A percentile compares a stretch with the other conserved stretches of the same genome.
Conservation (phyloP, 2,329 filamentous ascomycete genomes). For the Diaporthe sp. region DNA sequence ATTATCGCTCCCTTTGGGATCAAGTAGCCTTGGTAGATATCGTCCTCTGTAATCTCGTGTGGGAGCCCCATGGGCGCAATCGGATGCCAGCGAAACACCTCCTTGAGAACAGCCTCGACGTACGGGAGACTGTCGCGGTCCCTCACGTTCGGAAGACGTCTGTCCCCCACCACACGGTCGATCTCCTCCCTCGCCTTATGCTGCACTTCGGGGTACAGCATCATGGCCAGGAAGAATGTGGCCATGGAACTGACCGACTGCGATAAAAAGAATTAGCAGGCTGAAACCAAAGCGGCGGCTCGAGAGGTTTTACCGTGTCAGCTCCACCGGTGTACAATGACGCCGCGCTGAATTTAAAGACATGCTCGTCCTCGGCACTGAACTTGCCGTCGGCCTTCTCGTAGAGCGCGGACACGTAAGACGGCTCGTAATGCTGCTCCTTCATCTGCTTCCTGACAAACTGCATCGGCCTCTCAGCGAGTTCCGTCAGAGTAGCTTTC, state of each 20-base stretch:
- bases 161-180: constrained; percentile 46
- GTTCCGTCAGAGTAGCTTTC: constrained; percentile 42
- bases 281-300: not conserved
- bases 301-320: constrained; percentile 50
- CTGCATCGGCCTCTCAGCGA: constrained; percentile 48
- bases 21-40: constrained; percentile 45
- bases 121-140: constrained; percentile 51
- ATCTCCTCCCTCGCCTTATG: constrained; percentile 44
- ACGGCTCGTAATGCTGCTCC: not conserved
- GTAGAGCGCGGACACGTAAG: constrained; percentile 28
- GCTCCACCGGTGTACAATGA: constrained; percentile 49
- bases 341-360: constrained; percentile 33
- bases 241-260: constrained; percentile 51
- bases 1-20: constrained; percentile 49
- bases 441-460: constrained; percentile 47
- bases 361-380: constrained; percentile 9
- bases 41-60: constrained; percentile 53
- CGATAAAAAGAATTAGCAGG: not conserved
- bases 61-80: constrained; percentile 54
- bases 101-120: constrained; percentile 50
- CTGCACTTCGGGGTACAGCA: constrained; percentile 60
- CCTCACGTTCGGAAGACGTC: constrained; percentile 47
- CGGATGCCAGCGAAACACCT: constrained; percentile 50
- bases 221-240: constrained; percentile 63
- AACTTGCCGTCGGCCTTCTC: constrained; percentile 10